Percentiles rank a stretch among this genome's conserved stretches.
phyloP scores from a whole-genome alignment of 257 asterid genomes.

The Echites panduratus region DNA sequence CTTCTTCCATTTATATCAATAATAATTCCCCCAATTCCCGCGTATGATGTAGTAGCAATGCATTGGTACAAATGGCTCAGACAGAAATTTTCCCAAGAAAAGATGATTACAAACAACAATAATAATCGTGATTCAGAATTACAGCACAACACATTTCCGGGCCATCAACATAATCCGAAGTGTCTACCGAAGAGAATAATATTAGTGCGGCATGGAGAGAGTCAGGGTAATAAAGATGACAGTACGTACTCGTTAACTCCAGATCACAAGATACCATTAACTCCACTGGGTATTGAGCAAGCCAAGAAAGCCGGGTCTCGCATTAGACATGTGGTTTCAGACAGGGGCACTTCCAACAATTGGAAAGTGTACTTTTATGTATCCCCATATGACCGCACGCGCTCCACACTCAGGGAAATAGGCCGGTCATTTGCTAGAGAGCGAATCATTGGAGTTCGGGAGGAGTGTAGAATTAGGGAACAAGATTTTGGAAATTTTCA shows the following conservation, averaged over 20 bases:
- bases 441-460: constrained; percentile 68
- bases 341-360: constrained; percentile 35
- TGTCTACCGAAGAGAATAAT: constrained; percentile 75
- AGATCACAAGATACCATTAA: constrained; percentile 69
- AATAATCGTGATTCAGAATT: neutral
- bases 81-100: neutral
- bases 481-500: constrained; percentile 98
- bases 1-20: neutral
- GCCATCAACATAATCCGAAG: constrained; percentile 16
- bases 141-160: neutral
- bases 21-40: neutral
- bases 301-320: constrained; percentile 53
- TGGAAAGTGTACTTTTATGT: constrained; percentile 83
- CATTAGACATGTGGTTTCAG: constrained; percentile 51
- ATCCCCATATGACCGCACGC: constrained; percentile 77
- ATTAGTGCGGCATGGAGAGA: constrained; percentile 88
- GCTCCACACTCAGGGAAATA: constrained; percentile 74
- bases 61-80: constrained; percentile 5
- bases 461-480: constrained; percentile 85
- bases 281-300: constrained; percentile 53
- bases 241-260: constrained; percentile 62
- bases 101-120: neutral
- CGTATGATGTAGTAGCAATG: neutral
- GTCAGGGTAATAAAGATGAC: constrained; percentile 77
- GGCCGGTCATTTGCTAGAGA: constrained; percentile 62